A percentile compares a stretch with the other conserved stretches of the same genome.
Conservation (phyloP, 1,139 yeast genomes). For the Zygoascus meyerae region DNA sequence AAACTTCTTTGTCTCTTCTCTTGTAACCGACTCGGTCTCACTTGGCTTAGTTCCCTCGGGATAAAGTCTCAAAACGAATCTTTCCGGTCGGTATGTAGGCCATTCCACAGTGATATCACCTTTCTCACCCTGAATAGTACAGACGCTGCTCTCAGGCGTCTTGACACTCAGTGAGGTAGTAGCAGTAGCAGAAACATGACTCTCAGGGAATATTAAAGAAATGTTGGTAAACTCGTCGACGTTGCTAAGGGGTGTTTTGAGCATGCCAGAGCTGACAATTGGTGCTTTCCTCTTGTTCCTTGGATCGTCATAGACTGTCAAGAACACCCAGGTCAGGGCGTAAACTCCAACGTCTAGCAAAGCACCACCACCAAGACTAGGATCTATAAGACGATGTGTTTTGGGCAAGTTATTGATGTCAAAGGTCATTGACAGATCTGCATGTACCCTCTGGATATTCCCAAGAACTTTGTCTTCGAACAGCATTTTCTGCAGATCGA, state of each 20-base stretch:
- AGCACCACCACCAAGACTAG: conserved; percentile 56
- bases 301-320: conserved; percentile 30
- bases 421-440: conserved; percentile 40
- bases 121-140: conserved; percentile 31
- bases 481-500: conserved; percentile 38
- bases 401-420: conserved; percentile 26
- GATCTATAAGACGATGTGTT: conserved; percentile 27
- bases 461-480: conserved; percentile 46
- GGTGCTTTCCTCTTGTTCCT: conserved; percentile 25
- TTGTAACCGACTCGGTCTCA: conserved; percentile 8
- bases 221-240: conserved; percentile 31
- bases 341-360: conserved; percentile 57
- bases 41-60: conserved; percentile 12
- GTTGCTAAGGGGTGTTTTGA: conserved; percentile 24
- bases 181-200: conserved; percentile 29
- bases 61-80: conserved; percentile 21
- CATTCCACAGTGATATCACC: conserved; percentile 31
- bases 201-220: conserved; percentile 27
- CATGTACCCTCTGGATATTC: conserved; percentile 39
- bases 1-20: conserved; percentile 4
- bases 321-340: conserved; percentile 42
- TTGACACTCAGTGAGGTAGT: conserved; percentile 26
- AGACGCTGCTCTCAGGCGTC: conserved; percentile 22
- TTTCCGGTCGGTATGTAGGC: conserved; percentile 29
- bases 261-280: conserved; percentile 18